Percentiles rank a stretch among this genome's conserved stretches.
phyloP scores from a whole-genome alignment of 2,329 filamentous ascomycete genomes.

The Trichoderma atrobrunneum region DNA sequence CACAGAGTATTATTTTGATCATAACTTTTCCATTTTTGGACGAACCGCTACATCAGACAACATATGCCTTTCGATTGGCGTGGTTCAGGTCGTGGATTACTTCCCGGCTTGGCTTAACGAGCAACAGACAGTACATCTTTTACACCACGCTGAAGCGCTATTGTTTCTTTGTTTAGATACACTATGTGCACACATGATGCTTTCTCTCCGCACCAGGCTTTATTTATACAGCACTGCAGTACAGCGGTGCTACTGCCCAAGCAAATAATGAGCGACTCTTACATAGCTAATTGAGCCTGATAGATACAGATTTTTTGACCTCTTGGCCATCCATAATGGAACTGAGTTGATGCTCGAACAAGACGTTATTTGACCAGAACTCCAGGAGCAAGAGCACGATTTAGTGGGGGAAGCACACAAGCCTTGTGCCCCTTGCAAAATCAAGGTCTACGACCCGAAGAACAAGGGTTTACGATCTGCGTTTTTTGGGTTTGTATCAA shows the following conservation, averaged over 20 bases:
- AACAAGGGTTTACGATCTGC: background rate
- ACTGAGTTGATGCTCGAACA: rapidly evolving
- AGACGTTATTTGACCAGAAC: background rate
- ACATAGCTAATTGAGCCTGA: background rate
- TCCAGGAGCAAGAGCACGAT: background rate
- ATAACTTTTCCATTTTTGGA: background rate
- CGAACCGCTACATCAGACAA: background rate
- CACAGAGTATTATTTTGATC: background rate
- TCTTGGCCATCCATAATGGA: background rate
- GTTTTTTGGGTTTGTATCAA: background rate
- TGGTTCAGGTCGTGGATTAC: background rate
- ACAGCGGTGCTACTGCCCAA: background rate
- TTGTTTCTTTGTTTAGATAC: background rate
- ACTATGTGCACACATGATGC: background rate
- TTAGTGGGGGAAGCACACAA: background rate
- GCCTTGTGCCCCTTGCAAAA: background rate
- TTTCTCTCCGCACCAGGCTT: background rate
- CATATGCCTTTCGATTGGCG: no score
- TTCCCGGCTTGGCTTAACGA: background rate
- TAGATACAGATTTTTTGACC: background rate
- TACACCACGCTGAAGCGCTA: background rate
- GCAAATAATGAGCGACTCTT: background rate
- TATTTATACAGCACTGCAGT: background rate
- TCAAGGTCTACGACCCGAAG: background rate
- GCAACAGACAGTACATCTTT: background rate